phyloP scores from a whole-genome alignment of 1,284 basidiomycete species.

The Cryptococcus hybrid region DNA sequence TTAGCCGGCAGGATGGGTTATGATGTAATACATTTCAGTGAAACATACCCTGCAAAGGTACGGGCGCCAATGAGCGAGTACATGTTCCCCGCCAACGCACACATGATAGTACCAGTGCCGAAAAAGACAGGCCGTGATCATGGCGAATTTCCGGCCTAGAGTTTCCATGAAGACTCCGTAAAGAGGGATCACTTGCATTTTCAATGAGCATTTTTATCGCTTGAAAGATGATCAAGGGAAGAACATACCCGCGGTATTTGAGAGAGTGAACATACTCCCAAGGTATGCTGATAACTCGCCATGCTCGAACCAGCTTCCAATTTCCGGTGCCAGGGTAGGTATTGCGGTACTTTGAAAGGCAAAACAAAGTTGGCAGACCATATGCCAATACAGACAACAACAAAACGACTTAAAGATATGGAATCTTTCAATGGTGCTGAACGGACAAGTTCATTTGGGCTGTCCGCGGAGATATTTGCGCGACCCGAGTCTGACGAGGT shows the following conservation, averaged over 20 bases:
- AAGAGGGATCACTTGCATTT: conserved; percentile 33
- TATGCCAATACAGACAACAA: conserved; percentile 24
- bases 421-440: conserved; percentile 23
- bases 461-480: too few relatives aligned
- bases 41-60: conserved; percentile 31
- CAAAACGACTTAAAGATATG: conserved; percentile 23
- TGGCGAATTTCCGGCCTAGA: conserved; percentile 43
- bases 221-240: not conserved
- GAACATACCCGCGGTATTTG: conserved; percentile 39
- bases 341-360: conserved; percentile 47
- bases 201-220: not conserved
- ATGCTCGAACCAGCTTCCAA: conserved; percentile 37
- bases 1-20: too few relatives aligned
- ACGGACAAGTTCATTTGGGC: not conserved
- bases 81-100: conserved; percentile 39
- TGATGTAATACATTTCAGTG: conserved; percentile 4
- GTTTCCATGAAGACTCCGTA: conserved; percentile 50
- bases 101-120: conserved; percentile 40
- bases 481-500: conserved; percentile 4
- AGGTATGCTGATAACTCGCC: conserved; percentile 47
- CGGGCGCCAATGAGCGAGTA: conserved; percentile 41
- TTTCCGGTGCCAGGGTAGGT: conserved; percentile 44
- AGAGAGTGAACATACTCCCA: conserved; percentile 43
- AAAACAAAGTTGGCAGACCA: conserved; percentile 14
- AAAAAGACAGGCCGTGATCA: conserved; percentile 41